phyloP scores from a whole-genome alignment of 2,329 filamentous ascomycete species.

The Penicillium sp. region DNA sequence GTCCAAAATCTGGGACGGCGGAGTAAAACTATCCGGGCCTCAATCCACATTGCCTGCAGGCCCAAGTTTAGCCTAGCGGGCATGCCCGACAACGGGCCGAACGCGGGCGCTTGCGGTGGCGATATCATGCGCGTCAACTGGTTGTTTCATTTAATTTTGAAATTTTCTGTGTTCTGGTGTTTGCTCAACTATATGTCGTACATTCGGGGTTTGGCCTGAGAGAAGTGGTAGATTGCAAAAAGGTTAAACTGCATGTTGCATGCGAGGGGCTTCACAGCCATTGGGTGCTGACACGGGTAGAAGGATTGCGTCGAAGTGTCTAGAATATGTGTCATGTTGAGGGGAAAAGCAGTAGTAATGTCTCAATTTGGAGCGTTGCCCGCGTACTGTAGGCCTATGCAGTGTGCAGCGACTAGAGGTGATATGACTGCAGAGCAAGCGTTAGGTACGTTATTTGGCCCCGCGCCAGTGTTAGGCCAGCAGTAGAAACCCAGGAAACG shows the following conservation, averaged over 20 bases:
- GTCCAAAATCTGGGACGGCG: slow-evolving; percentile 12
- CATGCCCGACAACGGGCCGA: slow-evolving; percentile 32
- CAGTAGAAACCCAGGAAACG: slow-evolving; percentile 5
- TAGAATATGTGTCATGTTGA: slow-evolving; percentile 8
- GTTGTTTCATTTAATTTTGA: not conserved
- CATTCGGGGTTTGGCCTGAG: not conserved
- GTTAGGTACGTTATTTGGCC: not conserved
- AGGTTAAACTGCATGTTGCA: not conserved
- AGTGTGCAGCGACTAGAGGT: slow-evolving; percentile 13
- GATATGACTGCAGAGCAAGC: slow-evolving; percentile 9
- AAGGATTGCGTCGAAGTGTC: slow-evolving; percentile 3
- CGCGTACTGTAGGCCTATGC: slow-evolving; percentile 4
- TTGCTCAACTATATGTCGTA: not conserved
- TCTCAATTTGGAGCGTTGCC: slow-evolving; percentile 2
- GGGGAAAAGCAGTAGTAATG: slow-evolving; percentile 2
- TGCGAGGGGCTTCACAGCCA: not conserved
- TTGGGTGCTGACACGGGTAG: not conserved
- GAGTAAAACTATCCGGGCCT: slow-evolving; percentile 17
- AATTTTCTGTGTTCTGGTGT: not conserved
- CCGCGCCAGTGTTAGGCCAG: not conserved
- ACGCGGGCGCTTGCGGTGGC: slow-evolving; percentile 23
- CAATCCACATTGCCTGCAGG: slow-evolving; percentile 14
- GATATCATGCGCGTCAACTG: slow-evolving; percentile 13
- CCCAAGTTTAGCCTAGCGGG: slow-evolving; percentile 23
- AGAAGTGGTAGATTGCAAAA: not conserved